Conservation (phyloP, 176 grass and related monocot species). For the Eragrostis curvula region DNA sequence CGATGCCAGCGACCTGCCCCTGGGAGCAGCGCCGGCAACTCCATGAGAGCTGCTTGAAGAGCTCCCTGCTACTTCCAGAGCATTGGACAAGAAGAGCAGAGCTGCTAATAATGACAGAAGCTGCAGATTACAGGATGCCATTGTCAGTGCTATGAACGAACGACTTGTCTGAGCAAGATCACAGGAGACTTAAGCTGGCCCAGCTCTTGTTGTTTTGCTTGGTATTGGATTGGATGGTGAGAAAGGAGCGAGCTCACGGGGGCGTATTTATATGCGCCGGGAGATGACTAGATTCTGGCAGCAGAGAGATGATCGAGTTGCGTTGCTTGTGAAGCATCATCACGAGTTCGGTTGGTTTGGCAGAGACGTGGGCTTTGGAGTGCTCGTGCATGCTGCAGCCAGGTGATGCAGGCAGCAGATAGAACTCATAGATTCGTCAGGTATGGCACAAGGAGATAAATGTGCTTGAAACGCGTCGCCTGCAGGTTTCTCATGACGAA, state of each 20-base stretch:
- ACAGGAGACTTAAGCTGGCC: not conserved
- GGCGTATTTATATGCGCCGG: not conserved
- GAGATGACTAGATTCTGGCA: not conserved
- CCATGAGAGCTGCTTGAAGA: not conserved
- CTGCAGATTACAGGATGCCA: not conserved
- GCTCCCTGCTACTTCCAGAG: too few species aligned
- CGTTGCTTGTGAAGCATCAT: not conserved
- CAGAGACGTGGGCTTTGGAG: too few species aligned
- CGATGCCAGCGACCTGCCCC: too few species aligned
- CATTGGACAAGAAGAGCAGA: not conserved
- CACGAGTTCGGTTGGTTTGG: not conserved
- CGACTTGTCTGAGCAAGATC: not conserved
- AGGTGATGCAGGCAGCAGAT: too few species aligned
- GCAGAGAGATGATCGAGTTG: not conserved
- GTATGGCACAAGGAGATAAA: too few species aligned
- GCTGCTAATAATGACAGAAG: not conserved
- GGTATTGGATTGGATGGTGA: not conserved
- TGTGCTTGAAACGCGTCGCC: too few species aligned
- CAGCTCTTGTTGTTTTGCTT: not conserved
- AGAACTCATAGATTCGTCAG: too few species aligned
- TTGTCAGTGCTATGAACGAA: not conserved
- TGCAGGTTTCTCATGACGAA: too few species aligned
- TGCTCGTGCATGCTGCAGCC: too few species aligned
- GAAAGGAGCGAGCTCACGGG: not conserved
- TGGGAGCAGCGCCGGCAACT: not conserved